Base-by-base conservation (phyloP, 176 grass and related monocot genomes). In the Zoysia japonica region DNA sequence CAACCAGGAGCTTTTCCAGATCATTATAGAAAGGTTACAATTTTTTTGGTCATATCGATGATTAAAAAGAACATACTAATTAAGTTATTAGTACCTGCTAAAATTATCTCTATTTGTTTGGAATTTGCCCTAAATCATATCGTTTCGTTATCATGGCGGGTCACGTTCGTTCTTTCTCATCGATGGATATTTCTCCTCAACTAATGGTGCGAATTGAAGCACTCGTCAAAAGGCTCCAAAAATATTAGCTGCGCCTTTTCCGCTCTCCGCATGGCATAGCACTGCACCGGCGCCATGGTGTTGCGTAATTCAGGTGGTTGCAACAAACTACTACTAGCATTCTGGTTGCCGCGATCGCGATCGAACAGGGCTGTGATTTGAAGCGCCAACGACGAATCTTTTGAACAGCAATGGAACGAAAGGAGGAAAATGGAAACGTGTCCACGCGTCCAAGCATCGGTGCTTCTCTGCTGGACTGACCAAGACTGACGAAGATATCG, bases 331-430 rank as follows among this genome's bases (percentile, higher is more conserved):
- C 9, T 52, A 1, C 2, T 45, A 7, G 17, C 55, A 3, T 17
- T 51, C 74, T 16, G 72, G 56, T 65, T 85, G 50, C 14, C 52
- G 82, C 65, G 39, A 41, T 3, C 52, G 82, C 65, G 39, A 41
- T 75, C 10, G n/a, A 79, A 19, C 78, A 85, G 78, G 16, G 43
- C 7, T 78, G 66, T 81, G 87, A 85, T 82, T 82, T 89, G 87
- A 89, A 36, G 61, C 66, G 67, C 83, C 83, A 89, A 78, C 87
- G 35, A 82, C 87, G 41, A 67, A 82, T 41, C 1, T 39, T 12
- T 9, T 28, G 19, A 8, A 55, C 59, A 73, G 11, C 44, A 55
- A 57, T 13, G 37, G 2, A 7, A 50, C 45, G 2, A 9, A 12
- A 5, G 15, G 47, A 19, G 41, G 56, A 43, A n/a, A n/a, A 36